Conservation (phyloP, 2,329 filamentous ascomycete genomes). For the Whalleya microplaca region DNA sequence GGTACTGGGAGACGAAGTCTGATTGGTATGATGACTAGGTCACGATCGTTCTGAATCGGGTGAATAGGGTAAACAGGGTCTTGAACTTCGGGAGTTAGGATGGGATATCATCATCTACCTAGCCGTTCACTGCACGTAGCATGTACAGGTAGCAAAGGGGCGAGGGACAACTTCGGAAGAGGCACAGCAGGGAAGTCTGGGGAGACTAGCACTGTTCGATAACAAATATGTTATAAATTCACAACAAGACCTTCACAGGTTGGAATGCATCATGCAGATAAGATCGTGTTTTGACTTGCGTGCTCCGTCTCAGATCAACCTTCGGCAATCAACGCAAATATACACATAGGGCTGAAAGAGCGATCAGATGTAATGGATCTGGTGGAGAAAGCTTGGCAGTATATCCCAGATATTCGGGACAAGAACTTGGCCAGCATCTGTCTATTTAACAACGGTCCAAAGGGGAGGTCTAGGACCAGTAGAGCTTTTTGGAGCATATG, state of each 20-base stretch:
- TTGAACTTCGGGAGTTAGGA: slow-evolving; percentile 23
- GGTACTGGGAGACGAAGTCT: background rate
- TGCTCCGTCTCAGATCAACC: background rate
- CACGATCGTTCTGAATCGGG: slow-evolving; percentile 2
- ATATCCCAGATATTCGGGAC: background rate
- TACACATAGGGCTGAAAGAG: slow-evolving; percentile 13
- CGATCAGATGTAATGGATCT: slow-evolving; percentile 1
- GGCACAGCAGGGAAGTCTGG: slow-evolving; percentile 7
- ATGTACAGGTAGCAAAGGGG: slow-evolving; percentile 3
- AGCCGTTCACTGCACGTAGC: slow-evolving; percentile 15
- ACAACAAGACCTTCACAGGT: slow-evolving; percentile 3
- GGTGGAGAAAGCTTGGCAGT: slow-evolving; percentile 3
- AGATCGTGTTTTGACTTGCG: background rate
- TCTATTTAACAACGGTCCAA: too few species aligned
- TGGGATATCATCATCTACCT: slow-evolving; percentile 5
- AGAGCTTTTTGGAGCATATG: too few species aligned
- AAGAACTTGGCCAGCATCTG: too few species aligned
- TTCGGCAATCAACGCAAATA: too few species aligned
- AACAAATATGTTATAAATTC: slow-evolving; percentile 12
- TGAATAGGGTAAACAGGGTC: background rate
- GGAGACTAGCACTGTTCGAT: slow-evolving; percentile 5
- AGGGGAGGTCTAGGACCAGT: too few species aligned
- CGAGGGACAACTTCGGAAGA: slow-evolving; percentile 1
- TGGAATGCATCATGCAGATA: background rate
- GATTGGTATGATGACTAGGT: background rate